These are phyloP conservation scores for Cladosporium colombiae DNA, from an alignment of 2,329 filamentous ascomycete species.

Conservation along the genomic window DNA sequence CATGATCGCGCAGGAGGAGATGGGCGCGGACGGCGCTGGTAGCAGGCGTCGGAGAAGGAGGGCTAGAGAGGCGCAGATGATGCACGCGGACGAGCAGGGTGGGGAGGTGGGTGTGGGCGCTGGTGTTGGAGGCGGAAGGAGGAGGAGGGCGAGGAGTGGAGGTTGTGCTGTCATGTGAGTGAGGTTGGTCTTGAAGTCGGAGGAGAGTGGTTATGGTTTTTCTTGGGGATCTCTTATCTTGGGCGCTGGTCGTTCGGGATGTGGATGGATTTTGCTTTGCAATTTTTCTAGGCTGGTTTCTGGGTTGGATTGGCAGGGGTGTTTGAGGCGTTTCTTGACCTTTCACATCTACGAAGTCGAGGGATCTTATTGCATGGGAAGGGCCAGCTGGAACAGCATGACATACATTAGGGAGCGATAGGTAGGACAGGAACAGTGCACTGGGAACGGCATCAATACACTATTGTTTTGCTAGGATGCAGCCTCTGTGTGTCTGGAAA, in stretches of 20 bases:
- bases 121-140: slow-evolving; percentile 43
- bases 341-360: neutral
- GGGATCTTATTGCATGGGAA: neutral
- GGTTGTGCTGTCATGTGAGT: slow-evolving; percentile 52
- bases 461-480: neutral
- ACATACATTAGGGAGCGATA: neutral
- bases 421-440: neutral
- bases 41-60: slow-evolving; percentile 70
- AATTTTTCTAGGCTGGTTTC: neutral
- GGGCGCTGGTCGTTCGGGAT: neutral
- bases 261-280: neutral
- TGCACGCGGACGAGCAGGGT: slow-evolving; percentile 80
- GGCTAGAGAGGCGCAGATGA: slow-evolving; percentile 76
- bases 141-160: slow-evolving; percentile 51
- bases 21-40: slow-evolving; percentile 66
- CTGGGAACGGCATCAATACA: neutral
- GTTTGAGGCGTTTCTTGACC: neutral
- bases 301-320: neutral
- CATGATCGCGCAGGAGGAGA: slow-evolving; percentile 90
- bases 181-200: neutral
- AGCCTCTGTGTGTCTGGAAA: neutral
- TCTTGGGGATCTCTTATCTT: neutral
- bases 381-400: neutral
- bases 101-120: slow-evolving; percentile 39
- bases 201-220: no score